These are phyloP conservation scores for Pichia deserticola DNA, from an alignment of 805 yeast species.

Conservation along the genomic window DNA sequence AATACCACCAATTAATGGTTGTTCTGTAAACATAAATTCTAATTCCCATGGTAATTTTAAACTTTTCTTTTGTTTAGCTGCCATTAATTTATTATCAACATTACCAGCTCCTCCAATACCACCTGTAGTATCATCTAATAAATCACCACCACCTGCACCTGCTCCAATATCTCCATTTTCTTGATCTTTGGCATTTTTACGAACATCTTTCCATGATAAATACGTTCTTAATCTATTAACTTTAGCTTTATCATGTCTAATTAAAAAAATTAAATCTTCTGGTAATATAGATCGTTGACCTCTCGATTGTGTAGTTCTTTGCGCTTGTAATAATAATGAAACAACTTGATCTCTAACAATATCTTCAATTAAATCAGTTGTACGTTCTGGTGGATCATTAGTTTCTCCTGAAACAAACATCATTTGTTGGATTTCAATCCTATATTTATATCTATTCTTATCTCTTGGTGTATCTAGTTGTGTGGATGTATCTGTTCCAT, in stretches of 20 bases:
- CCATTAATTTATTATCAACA: slow-evolving; percentile 35
- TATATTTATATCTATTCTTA: slow-evolving; percentile 57
- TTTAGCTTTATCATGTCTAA: slow-evolving; percentile 89
- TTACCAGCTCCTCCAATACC: slow-evolving; percentile 31
- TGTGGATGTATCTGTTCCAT: background rate
- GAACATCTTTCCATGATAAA: slow-evolving; percentile 92
- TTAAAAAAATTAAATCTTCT: slow-evolving; percentile 88
- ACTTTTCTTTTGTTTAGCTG: slow-evolving; percentile 57
- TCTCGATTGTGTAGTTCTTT: slow-evolving; percentile 66
- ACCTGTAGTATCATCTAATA: slow-evolving; percentile 20
- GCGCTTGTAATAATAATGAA: slow-evolving; percentile 69
- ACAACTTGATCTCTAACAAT: slow-evolving; percentile 92
- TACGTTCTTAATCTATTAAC: slow-evolving; percentile 88
- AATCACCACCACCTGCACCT: slow-evolving; percentile 26
- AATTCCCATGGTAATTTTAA: slow-evolving; percentile 93
- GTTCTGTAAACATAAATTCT: slow-evolving; percentile 88
- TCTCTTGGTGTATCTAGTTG: slow-evolving; percentile 11
- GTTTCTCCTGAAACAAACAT: slow-evolving; percentile 97
- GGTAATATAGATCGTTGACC: slow-evolving; percentile 82
- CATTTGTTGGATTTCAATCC: slow-evolving; percentile 95
- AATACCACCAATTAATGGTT: slow-evolving; percentile 60
- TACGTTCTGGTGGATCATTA: slow-evolving; percentile 87
- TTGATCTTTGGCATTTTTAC: slow-evolving; percentile 65
- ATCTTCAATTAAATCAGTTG: slow-evolving; percentile 90
- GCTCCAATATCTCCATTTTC: slow-evolving; percentile 40